Evolutionary conservation across 2,329 filamentous ascomycete genomes (phyloP).

Genomic region (Coniochaeta pulveracea): DNA sequence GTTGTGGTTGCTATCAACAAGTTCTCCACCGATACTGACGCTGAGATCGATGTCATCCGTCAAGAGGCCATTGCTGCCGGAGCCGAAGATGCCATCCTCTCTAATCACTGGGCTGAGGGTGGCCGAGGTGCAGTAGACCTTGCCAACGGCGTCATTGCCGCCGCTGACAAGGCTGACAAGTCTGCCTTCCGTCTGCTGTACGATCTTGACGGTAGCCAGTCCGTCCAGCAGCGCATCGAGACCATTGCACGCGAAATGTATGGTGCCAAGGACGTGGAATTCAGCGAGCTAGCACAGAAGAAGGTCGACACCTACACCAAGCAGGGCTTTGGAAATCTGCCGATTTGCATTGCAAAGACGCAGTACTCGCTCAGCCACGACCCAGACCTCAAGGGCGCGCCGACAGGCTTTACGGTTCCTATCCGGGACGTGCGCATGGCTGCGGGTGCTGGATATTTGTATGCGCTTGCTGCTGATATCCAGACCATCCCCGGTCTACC

Average conservation of each 20-base stretch:
- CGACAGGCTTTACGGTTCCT: constrained; percentile 85
- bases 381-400: constrained; percentile 85
- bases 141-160: constrained; percentile 74
- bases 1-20: constrained; percentile 97
- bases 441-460: constrained; percentile 88
- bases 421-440: constrained; percentile 92
- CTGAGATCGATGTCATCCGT: constrained; percentile 78
- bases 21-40: constrained; percentile 87
- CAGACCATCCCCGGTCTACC: constrained; percentile 95
- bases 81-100: constrained; percentile 83
- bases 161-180: constrained; percentile 56
- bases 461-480: constrained; percentile 91
- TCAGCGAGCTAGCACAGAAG: constrained; percentile 87
- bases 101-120: constrained; percentile 95
- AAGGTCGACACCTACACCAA: constrained; percentile 92
- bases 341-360: constrained; percentile 96
- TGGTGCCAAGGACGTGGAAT: constrained; percentile 78
- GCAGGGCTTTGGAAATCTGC: constrained; percentile 85
- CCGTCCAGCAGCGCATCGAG: constrained; percentile 82
- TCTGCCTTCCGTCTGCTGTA: constrained; percentile 75
- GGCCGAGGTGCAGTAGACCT: constrained; percentile 83
- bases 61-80: constrained; percentile 88
- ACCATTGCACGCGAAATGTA: constrained; percentile 87
- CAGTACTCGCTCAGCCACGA: constrained; percentile 96
- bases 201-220: constrained; percentile 49